Conservation (phyloP, 495 filamentous ascomycete genomes). For the Aspergillus asperescens region DNA sequence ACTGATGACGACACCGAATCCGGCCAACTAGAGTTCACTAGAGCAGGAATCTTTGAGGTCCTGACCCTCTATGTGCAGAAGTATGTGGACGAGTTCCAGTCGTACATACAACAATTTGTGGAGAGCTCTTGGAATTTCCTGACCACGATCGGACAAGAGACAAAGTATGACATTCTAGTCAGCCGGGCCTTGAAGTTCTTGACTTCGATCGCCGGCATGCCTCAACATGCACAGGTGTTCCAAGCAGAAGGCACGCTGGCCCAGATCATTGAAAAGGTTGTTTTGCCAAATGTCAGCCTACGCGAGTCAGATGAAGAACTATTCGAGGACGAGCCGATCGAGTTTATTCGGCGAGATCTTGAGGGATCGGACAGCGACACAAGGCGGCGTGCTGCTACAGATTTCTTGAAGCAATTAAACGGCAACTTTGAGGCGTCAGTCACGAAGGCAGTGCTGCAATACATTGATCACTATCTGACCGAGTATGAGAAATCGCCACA, state of each 20-base stretch:
- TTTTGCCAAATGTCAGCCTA: constrained; percentile 85
- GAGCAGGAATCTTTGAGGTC: constrained; percentile 86
- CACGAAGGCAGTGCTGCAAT: constrained; percentile 71
- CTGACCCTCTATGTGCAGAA: constrained; percentile 84
- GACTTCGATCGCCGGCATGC: constrained; percentile 75
- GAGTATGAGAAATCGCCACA: constrained; percentile 64
- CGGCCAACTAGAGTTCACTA: constrained; percentile 74
- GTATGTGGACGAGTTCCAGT: constrained; percentile 86
- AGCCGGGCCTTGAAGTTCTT: constrained; percentile 92
- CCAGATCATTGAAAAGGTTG: constrained; percentile 89
- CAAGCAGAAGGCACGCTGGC: constrained; percentile 66
- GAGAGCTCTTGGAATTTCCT: constrained; percentile 85
- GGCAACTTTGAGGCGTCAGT: constrained; percentile 81
- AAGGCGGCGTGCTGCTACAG: constrained; percentile 81
- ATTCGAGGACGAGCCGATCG: constrained; percentile 98
- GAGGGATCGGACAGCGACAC: constrained; percentile 97
- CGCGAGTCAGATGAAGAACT: constrained; percentile 90
- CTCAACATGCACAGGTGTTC: constrained; percentile 76
- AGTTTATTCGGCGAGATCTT: constrained; percentile 92
- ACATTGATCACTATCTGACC: constrained; percentile 70
- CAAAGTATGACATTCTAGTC: constrained; percentile 92
- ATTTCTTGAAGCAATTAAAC: constrained; percentile 83
- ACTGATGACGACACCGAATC: constrained; percentile 84
- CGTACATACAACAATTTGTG: constrained; percentile 73
- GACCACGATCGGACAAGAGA: constrained; percentile 76